Evolutionary conservation across 1,284 basidiomycete species (phyloP), one percentile per base, ranked within the genome.

Genomic region (Macrocybe sp.): DNA sequence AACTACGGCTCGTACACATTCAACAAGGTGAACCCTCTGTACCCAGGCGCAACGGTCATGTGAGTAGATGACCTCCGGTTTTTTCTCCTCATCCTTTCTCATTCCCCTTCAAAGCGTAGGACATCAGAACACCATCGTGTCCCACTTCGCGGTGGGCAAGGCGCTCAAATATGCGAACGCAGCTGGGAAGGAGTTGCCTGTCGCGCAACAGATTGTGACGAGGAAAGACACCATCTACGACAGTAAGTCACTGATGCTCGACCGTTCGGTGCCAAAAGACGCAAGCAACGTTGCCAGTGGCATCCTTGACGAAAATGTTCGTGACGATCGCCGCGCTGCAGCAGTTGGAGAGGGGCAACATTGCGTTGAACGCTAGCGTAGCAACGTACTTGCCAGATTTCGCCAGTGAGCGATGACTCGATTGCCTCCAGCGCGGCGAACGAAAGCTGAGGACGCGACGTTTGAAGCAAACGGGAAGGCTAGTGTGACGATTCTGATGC

Each of bases 251-350:
- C 30, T 30, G 8, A 22, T 7, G 9, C 39, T 29, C 2, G 3
- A 29, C 36, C 33, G 6, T 11, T 16, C 41, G 10, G 43, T 38
- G 34, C 33, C 11, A n/a, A 12, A 29, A 28, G 8, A 16, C 11
- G 39, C 12, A 31, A 3, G 8, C 39, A 14, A 36, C 29, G 34
- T 37, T 37, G 40, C 31, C 37, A 62, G 60, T 62, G 60, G 60
- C 60, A 3, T 62, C 60, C n/a, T 48, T 62, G 33, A 60, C 60
- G 10, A 62, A 62, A 46, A 45, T 62, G 53, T 60, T 62, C 41
- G 60, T 59, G 4, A 54, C 56, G 32, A 54, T 59, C 14, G 50
- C 54, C 1, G 54, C 53, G 2, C 41, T 62, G 48, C 59, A 62
- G 35, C 60, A 62, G 44, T 42, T 62, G 38, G 60, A 62, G 10